These are phyloP conservation scores for Coccomyxa subellipsoidea DNA, from an alignment of 163 green algal genomes.

Conservation along the genomic window DNA sequence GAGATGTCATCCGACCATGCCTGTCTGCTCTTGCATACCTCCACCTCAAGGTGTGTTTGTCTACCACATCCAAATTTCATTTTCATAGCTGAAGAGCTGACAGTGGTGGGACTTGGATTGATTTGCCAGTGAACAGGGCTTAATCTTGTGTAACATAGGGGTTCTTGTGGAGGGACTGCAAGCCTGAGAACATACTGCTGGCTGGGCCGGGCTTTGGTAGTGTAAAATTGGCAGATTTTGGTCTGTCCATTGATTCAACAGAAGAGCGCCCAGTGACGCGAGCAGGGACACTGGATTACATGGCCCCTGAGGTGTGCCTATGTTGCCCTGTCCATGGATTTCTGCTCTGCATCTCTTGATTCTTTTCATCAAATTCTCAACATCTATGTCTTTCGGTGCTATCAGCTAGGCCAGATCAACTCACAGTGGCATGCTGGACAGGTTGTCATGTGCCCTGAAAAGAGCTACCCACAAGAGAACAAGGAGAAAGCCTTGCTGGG, in stretches of 20 bases:
- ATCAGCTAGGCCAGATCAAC: background rate
- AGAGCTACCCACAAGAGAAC: slow-evolving; percentile 77
- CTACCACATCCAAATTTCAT: no score
- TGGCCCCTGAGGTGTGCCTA: slow-evolving; percentile 36
- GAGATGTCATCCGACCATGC: slow-evolving; percentile 50
- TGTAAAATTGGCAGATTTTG: slow-evolving; percentile 36
- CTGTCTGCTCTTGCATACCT: slow-evolving; percentile 60
- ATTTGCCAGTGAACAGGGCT: no score
- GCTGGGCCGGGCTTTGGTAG: slow-evolving; percentile 14
- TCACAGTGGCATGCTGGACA: slow-evolving; percentile 20
- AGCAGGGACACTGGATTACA: slow-evolving; percentile 58
- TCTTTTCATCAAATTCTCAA: background rate
- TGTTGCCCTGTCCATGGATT: background rate
- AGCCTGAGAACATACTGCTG: slow-evolving; percentile 78
- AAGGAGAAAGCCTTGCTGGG: slow-evolving; percentile 67
- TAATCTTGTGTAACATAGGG: slow-evolving; percentile 25
- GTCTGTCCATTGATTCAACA: slow-evolving; percentile 34
- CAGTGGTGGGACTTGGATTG: no score
- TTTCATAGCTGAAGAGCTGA: no score
- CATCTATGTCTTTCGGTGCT: no score
- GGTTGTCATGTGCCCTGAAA: slow-evolving; percentile 77
- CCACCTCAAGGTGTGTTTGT: slow-evolving; percentile 47
- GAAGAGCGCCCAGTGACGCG: slow-evolving; percentile 68
- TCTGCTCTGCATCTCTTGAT: background rate
- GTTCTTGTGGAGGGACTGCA: slow-evolving; percentile 76